A percentile compares a stretch with the other conserved stretches of the same genome.
Evolutionary conservation across 352 stramenopile genomes (phyloP).

Genomic region (Pythium dissotocum): DNA sequence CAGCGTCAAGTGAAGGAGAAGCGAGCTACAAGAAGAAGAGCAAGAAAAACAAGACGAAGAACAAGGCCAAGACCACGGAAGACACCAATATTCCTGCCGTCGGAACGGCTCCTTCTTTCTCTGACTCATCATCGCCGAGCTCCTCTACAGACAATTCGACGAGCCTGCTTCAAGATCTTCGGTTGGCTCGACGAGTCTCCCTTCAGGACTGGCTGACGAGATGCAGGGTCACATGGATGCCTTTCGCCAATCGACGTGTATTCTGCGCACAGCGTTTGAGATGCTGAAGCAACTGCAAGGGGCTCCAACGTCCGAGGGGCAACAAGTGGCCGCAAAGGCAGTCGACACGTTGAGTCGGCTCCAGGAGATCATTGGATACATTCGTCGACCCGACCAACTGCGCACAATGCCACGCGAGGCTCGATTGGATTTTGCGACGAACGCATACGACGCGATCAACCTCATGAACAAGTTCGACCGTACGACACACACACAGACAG

Average conservation of each 20-base stretch:
- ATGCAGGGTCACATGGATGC: not conserved
- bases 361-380: not conserved
- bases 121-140: not conserved
- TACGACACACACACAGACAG: conserved; percentile 9
- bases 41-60: conserved; percentile 17
- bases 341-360: not conserved
- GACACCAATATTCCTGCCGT: too few relatives aligned
- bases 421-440: conserved; percentile 7
- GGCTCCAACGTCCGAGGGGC: not conserved
- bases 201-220: not conserved
- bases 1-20: not conserved
- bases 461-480: conserved; percentile 23
- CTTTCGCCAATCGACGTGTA: not conserved
- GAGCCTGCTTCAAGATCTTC: not conserved
- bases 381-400: conserved; percentile 4
- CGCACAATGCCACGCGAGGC: not conserved
- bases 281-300: not conserved
- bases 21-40: conserved; percentile 3
- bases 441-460: conserved; percentile 16
- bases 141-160: not conserved
- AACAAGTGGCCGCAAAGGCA: not conserved
- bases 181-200: not conserved
- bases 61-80: not conserved
- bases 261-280: not conserved
- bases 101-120: not conserved